Percentiles rank a stretch among this genome's conserved stretches.
Evolutionary conservation across 2,329 filamentous ascomycete genomes (phyloP).

Genomic region (Capronia epimyces): DNA sequence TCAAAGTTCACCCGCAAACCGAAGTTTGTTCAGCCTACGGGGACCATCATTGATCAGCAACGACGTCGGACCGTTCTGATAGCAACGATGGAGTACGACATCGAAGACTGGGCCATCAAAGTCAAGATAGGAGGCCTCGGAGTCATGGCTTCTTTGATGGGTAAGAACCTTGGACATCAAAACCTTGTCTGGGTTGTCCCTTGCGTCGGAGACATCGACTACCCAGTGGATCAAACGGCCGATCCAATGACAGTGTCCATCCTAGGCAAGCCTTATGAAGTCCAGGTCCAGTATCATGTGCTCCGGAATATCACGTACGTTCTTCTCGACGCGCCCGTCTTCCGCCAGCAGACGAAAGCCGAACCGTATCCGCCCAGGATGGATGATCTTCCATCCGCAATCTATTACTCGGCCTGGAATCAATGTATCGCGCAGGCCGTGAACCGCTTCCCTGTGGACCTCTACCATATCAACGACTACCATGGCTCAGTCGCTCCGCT

Average conservation of each 20-base stretch:
- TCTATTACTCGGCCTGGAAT: slow-evolving; percentile 67
- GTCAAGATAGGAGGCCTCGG: slow-evolving; percentile 67
- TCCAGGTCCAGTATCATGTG: slow-evolving; percentile 60
- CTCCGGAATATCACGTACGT: slow-evolving; percentile 64
- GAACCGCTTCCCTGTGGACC: slow-evolving; percentile 56
- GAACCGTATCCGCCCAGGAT: slow-evolving; percentile 63
- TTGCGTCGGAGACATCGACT: slow-evolving; percentile 59
- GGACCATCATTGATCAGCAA: slow-evolving; percentile 47
- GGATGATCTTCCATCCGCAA: slow-evolving; percentile 63
- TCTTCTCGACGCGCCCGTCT: slow-evolving; percentile 61
- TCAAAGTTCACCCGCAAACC: slow-evolving; percentile 17
- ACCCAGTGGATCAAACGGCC: slow-evolving; percentile 54
- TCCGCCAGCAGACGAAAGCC: slow-evolving; percentile 57
- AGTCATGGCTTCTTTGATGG: slow-evolving; percentile 66
- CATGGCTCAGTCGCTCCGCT: slow-evolving; percentile 59
- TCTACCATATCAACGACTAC: slow-evolving; percentile 65
- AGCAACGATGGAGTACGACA: slow-evolving; percentile 67
- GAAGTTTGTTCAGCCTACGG: slow-evolving; percentile 44
- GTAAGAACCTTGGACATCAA: slow-evolving; percentile 58
- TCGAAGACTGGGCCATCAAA: slow-evolving; percentile 64
- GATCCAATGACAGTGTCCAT: slow-evolving; percentile 60
- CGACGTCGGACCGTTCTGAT: slow-evolving; percentile 56
- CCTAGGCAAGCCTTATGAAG: slow-evolving; percentile 55
- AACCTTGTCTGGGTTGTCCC: slow-evolving; percentile 62
- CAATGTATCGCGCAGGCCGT: slow-evolving; percentile 62